Evolutionary conservation across 352 stramenopile species (phyloP).

Genomic region (Thalassiosira pacifica): DNA sequence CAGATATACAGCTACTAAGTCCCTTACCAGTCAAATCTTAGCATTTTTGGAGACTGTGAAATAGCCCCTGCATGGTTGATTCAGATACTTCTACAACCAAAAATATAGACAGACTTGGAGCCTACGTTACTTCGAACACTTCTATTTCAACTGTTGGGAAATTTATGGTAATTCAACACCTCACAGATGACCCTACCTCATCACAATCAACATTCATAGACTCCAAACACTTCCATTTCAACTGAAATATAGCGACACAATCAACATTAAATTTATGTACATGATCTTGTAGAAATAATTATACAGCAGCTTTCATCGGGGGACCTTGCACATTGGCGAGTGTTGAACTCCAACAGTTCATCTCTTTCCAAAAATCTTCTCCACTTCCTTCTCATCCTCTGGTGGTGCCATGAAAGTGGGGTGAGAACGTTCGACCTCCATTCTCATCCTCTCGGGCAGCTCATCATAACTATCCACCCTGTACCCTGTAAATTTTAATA

Average conservation of each 20-base stretch:
- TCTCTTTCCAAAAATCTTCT: conserved; percentile 16
- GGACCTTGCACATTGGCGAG: not conserved
- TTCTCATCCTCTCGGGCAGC: conserved; percentile 52
- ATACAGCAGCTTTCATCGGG: not conserved
- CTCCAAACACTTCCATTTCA: too few species aligned
- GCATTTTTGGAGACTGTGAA: too few species aligned
- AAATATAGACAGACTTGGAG: too few species aligned
- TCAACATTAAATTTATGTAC: conserved; percentile 5
- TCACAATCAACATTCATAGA: too few species aligned
- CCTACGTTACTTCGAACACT: too few species aligned
- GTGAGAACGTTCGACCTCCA: conserved; percentile 40
- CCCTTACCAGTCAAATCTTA: too few species aligned
- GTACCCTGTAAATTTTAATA: conserved; percentile 57
- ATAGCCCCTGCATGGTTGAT: too few species aligned
- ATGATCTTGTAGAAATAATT: conserved; percentile 4
- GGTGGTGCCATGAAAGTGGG: conserved; percentile 46
- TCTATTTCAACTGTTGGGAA: too few species aligned
- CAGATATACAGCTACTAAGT: too few species aligned
- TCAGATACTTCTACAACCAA: too few species aligned
- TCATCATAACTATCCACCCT: conserved; percentile 57
- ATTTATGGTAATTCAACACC: too few species aligned
- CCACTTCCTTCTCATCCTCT: conserved; percentile 53
- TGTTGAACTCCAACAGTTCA: not conserved
- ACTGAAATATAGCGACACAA: not conserved
- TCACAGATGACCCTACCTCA: too few species aligned